A percentile compares a stretch with the other conserved stretches of the same genome.
Evolutionary conservation across 257 asterid genomes (phyloP).

Genomic region (Nicotiana knightiana): DNA sequence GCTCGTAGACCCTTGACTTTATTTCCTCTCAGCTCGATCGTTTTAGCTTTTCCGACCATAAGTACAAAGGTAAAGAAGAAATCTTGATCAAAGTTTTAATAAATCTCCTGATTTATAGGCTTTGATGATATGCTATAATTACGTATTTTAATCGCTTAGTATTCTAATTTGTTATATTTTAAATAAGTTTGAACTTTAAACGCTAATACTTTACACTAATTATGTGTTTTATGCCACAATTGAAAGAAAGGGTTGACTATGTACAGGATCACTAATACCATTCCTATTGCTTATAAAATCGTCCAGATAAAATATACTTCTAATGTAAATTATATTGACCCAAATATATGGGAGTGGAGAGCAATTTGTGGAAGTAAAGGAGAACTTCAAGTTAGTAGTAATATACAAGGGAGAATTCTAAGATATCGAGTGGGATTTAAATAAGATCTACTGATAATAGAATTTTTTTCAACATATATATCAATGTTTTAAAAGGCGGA

Average conservation of each 20-base stretch:
- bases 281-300: neutral
- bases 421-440: neutral
- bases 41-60: neutral
- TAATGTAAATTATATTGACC: neutral
- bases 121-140: too few species aligned
- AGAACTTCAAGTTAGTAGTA: neutral
- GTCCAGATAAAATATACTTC: neutral
- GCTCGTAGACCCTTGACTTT: conserved; percentile 5
- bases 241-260: too few species aligned
- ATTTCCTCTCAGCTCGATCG: neutral
- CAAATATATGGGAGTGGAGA: neutral
- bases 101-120: neutral
- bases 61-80: neutral
- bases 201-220: too few species aligned
- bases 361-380: neutral
- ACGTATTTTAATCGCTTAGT: too few species aligned
- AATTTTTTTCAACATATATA: too few species aligned
- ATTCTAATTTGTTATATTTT: too few species aligned
- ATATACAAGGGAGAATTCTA: neutral
- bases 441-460: too few species aligned
- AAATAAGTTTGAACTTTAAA: too few species aligned
- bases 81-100: neutral
- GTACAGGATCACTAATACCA: neutral
- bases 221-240: too few species aligned
- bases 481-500: too few species aligned